phyloP scores from a whole-genome alignment of 164 flowering plant genomes.

The Taxillus chinensis region DNA sequence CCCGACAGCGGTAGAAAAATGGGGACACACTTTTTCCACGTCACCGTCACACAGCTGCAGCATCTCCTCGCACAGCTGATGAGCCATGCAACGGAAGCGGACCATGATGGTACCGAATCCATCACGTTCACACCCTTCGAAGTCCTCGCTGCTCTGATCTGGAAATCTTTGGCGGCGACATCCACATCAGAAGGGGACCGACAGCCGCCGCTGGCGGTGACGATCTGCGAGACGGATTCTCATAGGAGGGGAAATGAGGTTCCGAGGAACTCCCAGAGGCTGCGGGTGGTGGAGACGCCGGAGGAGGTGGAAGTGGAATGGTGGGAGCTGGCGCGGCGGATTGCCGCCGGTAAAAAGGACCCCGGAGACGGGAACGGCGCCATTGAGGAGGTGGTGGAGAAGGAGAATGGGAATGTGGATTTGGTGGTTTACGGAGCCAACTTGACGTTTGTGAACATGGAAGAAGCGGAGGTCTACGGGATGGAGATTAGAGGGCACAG shows the following conservation, averaged over 20 bases:
- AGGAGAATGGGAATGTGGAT: constrained; percentile 35
- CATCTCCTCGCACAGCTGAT: constrained; percentile 17
- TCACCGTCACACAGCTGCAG: constrained; percentile 26
- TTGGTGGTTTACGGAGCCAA: constrained; percentile 49
- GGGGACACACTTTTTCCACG: constrained; percentile 29
- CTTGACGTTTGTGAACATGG: constrained; percentile 58
- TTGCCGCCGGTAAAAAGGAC: background rate
- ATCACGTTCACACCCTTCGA: constrained; percentile 24
- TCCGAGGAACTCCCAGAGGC: constrained; percentile 26
- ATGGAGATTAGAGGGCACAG: constrained; percentile 40
- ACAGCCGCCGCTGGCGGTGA: constrained; percentile 35
- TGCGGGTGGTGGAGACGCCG: constrained; percentile 33
- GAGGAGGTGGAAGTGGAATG: constrained; percentile 25
- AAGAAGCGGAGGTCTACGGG: constrained; percentile 37
- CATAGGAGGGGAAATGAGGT: constrained; percentile 9
- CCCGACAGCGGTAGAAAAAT: constrained; percentile 22
- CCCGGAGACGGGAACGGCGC: constrained; percentile 17
- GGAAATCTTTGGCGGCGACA: constrained; percentile 51
- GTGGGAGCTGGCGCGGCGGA: constrained; percentile 25
- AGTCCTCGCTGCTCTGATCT: constrained; percentile 37
- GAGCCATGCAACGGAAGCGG: constrained; percentile 3
- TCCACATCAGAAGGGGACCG: constrained; percentile 13
- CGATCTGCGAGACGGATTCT: constrained; percentile 25
- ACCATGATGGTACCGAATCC: background rate
- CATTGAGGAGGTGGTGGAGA: constrained; percentile 30